Conservation (phyloP, 2,329 filamentous ascomycete species). For the Plenodomus tracheiphilus region DNA sequence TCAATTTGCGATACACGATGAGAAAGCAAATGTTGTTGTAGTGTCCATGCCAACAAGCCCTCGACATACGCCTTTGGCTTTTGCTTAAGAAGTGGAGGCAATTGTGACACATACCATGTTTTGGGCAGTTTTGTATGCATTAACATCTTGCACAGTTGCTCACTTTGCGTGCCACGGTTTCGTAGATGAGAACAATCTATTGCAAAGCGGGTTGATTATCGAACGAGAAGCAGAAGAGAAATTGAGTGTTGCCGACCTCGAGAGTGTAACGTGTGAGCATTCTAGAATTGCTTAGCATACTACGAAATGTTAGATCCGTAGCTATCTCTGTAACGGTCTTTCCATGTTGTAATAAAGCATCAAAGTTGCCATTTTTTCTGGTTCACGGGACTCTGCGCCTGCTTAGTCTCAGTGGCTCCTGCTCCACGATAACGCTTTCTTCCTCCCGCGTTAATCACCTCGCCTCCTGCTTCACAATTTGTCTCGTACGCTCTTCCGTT, state of each 20-base stretch:
- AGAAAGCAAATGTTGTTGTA: conserved; percentile 5
- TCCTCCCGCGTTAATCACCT: conserved; percentile 8
- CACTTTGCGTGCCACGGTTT: conserved; percentile 5
- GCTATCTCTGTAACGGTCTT: conserved; percentile 6
- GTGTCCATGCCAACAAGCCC: conserved; percentile 2
- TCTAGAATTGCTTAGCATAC: conserved; percentile 7
- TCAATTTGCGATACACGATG: conserved; percentile 4
- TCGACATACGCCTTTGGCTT: conserved; percentile 3
- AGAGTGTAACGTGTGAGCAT: conserved; percentile 6
- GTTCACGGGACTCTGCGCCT: conserved; percentile 5
- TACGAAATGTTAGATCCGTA: conserved; percentile 4
- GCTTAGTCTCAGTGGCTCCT: conserved; percentile 7
- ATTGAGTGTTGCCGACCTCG: conserved; percentile 5
- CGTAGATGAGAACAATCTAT: conserved; percentile 6
- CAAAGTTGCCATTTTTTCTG: conserved; percentile 5
- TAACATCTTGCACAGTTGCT: conserved; percentile 4
- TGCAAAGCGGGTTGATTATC: conserved; percentile 5
- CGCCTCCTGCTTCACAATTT: conserved; percentile 10
- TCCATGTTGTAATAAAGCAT: conserved; percentile 7
- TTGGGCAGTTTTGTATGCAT: conserved; percentile 5
- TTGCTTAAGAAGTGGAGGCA: conserved; percentile 4
- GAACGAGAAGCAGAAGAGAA: conserved; percentile 3
- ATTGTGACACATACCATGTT: conserved; percentile 4
- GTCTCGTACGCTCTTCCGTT: conserved; percentile 12
- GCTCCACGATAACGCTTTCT: conserved; percentile 6